Percentiles rank a stretch among this genome's conserved stretches.
Evolutionary conservation across 495 filamentous ascomycete species (phyloP).

Genomic region (Podospora pseudoanserina): DNA sequence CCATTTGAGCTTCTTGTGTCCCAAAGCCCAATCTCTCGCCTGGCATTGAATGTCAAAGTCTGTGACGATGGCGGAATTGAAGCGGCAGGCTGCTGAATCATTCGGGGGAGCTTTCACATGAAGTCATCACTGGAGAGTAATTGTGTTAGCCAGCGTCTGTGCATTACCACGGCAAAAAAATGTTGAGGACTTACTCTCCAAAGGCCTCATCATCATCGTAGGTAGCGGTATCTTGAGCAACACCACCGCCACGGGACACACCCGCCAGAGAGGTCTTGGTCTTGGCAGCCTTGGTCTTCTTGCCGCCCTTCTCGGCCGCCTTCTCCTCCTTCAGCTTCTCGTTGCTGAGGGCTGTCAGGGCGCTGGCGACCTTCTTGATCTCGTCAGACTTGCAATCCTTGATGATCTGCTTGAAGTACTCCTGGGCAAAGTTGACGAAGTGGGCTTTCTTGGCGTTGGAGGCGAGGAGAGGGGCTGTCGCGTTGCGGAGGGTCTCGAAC

Average conservation of each 20-base stretch:
- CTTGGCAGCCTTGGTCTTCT: slow-evolving; percentile 95
- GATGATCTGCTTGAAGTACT: slow-evolving; percentile 80
- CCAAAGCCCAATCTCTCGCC: not conserved
- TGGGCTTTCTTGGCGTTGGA: slow-evolving; percentile 81
- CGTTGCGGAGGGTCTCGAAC: slow-evolving; percentile 70
- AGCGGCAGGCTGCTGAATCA: not conserved
- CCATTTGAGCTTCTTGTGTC: not conserved
- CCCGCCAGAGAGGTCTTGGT: slow-evolving; percentile 82
- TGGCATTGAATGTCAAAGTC: not conserved
- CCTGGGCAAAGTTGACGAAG: slow-evolving; percentile 83
- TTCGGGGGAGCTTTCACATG: slow-evolving; percentile 40
- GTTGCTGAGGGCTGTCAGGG: slow-evolving; percentile 79
- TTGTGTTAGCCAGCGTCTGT: slow-evolving; percentile 20
- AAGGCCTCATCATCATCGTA: slow-evolving; percentile 70
- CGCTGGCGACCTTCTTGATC: slow-evolving; percentile 90
- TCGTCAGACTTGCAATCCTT: slow-evolving; percentile 87
- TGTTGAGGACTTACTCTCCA: slow-evolving; percentile 62
- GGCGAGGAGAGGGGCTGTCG: slow-evolving; percentile 69
- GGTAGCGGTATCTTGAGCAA: slow-evolving; percentile 61
- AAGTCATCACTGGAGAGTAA: slow-evolving; percentile 43
- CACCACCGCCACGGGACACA: slow-evolving; percentile 51
- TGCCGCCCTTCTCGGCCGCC: slow-evolving; percentile 84
- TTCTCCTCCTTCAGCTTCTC: slow-evolving; percentile 99
- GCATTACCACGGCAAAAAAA: not conserved
- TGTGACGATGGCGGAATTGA: not conserved